phyloP scores from a whole-genome alignment of 306 rosid genomes.

The Cucumis hystrix region DNA sequence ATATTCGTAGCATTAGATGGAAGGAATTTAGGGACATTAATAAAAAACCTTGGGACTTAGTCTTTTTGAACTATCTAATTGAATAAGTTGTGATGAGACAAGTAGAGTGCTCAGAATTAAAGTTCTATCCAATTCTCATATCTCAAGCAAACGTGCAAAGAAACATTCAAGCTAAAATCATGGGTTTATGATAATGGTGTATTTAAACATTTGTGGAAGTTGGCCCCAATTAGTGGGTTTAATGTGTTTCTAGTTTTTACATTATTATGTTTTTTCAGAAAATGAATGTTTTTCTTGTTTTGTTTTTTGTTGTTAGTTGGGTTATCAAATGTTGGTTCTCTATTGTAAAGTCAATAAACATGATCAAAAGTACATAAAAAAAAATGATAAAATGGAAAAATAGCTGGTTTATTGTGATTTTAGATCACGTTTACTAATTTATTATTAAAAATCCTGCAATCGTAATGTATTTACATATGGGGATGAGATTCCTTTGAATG shows the following conservation, averaged over 20 bases:
- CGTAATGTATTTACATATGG: no score
- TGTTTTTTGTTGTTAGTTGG: not conserved
- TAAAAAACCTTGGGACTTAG: not conserved
- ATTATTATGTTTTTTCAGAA: not conserved
- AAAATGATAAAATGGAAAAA: not conserved
- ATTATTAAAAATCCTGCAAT: no score
- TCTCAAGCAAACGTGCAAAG: not conserved
- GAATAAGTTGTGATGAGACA: not conserved
- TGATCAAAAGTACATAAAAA: no score
- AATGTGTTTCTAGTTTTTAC: not conserved
- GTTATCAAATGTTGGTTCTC: not conserved
- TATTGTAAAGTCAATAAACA: not conserved
- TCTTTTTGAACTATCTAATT: not conserved
- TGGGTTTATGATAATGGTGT: not conserved
- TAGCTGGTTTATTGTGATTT: not conserved
- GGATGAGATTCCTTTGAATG: no score
- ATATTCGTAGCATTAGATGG: not conserved
- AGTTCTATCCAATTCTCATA: not conserved
- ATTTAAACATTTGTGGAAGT: not conserved
- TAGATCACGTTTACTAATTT: not conserved
- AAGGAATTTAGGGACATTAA: not conserved
- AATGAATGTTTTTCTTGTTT: not conserved
- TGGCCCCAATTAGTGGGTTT: not conserved
- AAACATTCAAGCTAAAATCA: not conserved
- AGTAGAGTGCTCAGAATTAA: not conserved